Base-by-base conservation (phyloP, 371 early-diverging fungal genomes). In the Syncephalastrum monosporum region DNA sequence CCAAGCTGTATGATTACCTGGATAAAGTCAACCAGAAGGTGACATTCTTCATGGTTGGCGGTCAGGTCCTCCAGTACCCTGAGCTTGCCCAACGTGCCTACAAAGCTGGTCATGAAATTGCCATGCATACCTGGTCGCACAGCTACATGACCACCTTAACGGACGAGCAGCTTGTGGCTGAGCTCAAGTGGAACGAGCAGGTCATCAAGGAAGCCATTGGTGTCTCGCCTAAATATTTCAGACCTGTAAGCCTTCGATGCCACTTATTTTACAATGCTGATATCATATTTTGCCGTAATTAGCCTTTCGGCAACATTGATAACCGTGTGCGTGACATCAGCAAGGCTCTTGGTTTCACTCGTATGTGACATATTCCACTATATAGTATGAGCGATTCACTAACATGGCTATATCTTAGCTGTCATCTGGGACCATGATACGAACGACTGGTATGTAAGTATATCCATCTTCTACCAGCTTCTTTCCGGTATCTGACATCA, bases 121-220 rank as follows among this genome's bases (percentile, higher is more conserved):
- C 73, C 42, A 71, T 82, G 63, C 84, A 84, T 47, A 81, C 75
- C 25, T 77, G 75, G 83, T 79, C 82, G 17, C 89, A 88, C 57
- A 79, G 72, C 24, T 77, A 74, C 47, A 60, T 87, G 71, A 83
- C 86, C 16, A 77, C 85, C 1, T 50, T 81, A 53, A 77, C 82
- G 45, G 83, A 81, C 55, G 86, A 82, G 46, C 75, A 82, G 63
- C 67, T 88, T 33, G 81, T 85, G 15, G 83, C 79, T 29, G 87
- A 88, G 60, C 75, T 87, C 61, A 81, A 80, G 63, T 84, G 81
- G 82, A 83, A 73, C 17, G 80, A 79, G 42, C 70, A 75, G 55
- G 79, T 75, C 43, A 79, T 89, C 64, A 72, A 78, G 65, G 80
- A 84, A 53, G 75, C 81, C 48, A 83, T 74, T 49, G 87, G 87